Conservation (phyloP, 306 rosid species). For the Quercus cerris region DNA sequence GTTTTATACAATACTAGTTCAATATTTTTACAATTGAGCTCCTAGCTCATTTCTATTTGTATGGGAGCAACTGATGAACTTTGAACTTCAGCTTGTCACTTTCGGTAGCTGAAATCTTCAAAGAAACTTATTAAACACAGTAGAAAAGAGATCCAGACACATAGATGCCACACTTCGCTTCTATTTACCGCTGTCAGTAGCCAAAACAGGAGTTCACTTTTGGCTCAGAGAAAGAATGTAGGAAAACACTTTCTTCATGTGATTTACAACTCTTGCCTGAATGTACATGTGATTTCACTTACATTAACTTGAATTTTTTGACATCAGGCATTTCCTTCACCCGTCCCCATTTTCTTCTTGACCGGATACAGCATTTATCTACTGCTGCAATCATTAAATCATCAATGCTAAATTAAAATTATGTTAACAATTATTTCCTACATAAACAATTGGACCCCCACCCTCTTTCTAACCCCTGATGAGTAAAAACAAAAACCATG, state of each 20-base stretch:
- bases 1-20: not conserved
- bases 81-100: slow-evolving; percentile 28
- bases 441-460: not conserved
- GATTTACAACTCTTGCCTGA: slow-evolving; percentile 44
- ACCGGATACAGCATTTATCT: slow-evolving; percentile 43
- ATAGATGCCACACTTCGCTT: slow-evolving; percentile 24
- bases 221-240: slow-evolving; percentile 32
- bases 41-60: slow-evolving; percentile 30
- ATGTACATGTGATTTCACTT: slow-evolving; percentile 39
- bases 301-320: slow-evolving; percentile 21
- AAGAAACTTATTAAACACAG: slow-evolving; percentile 33
- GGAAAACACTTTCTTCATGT: slow-evolving; percentile 25
- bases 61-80: slow-evolving; percentile 14
- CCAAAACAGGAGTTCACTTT: slow-evolving; percentile 28
- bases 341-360: slow-evolving; percentile 62
- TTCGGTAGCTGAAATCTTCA: slow-evolving; percentile 21
- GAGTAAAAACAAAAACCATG: not conserved
- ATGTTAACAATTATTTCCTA: not conserved
- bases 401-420: not conserved
- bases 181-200: slow-evolving; percentile 23
- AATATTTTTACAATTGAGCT: not conserved
- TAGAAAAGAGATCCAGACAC: slow-evolving; percentile 35
- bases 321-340: slow-evolving; percentile 56
- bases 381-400: slow-evolving; percentile 68
- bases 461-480: not conserved